phyloP scores from a whole-genome alignment of 495 filamentous ascomycete genomes.

The Darksidea phi region DNA sequence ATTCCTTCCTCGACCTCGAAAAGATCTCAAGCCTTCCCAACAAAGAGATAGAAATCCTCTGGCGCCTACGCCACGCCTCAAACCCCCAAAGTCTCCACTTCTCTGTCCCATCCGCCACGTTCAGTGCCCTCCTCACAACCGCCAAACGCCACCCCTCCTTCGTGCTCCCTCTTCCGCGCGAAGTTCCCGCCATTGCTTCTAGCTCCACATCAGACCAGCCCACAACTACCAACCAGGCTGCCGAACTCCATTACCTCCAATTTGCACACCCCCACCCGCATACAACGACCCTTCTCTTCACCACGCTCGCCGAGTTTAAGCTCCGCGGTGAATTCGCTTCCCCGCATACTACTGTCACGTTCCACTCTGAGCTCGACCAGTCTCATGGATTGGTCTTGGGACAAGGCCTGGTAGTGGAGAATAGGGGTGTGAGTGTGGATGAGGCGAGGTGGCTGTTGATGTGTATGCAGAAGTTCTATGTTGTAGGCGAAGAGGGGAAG shows the following conservation, averaged over 20 bases:
- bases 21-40: slow-evolving; percentile 70
- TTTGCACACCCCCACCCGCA: slow-evolving; percentile 68
- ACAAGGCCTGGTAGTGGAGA: slow-evolving; percentile 75
- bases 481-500: slow-evolving; percentile 50
- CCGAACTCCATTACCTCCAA: slow-evolving; percentile 80
- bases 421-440: slow-evolving; percentile 70
- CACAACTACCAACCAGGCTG: slow-evolving; percentile 50
- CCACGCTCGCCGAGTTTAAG: slow-evolving; percentile 87
- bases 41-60: slow-evolving; percentile 83
- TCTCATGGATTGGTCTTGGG: slow-evolving; percentile 77
- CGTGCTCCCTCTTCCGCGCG: slow-evolving; percentile 81
- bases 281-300: slow-evolving; percentile 85
- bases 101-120: slow-evolving; percentile 69
- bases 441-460: slow-evolving; percentile 89
- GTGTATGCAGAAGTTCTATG: slow-evolving; percentile 94
- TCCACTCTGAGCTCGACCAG: slow-evolving; percentile 75
- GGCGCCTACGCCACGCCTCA: slow-evolving; percentile 81
- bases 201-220: slow-evolving; percentile 25
- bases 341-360: slow-evolving; percentile 90
- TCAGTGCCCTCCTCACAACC: slow-evolving; percentile 61
- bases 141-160: slow-evolving; percentile 80
- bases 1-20: slow-evolving; percentile 75
- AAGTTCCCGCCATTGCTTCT: slow-evolving; percentile 61
- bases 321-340: slow-evolving; percentile 80
- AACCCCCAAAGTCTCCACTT: slow-evolving; percentile 75